Base-by-base conservation (phyloP, 768 basidiomycete genomes). In the Boletus coccyginus region DNA sequence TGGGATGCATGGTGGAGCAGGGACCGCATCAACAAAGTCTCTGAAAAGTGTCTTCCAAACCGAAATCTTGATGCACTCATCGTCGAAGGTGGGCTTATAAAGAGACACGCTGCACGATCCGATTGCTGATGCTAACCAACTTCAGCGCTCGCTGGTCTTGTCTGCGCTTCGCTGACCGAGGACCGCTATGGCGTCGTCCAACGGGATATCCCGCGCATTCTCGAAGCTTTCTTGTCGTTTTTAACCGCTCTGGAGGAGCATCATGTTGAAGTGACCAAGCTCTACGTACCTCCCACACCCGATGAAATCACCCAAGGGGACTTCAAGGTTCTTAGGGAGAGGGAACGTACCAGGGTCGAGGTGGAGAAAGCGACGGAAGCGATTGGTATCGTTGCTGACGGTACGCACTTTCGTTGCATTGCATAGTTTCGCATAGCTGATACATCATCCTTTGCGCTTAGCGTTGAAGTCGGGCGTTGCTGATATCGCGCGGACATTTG, bases 111-210 rank as follows among this genome's bases (percentile, higher is more conserved):
- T 10, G 5, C 24, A 21, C 6, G 41, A 53, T 12, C 6, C 4
- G 7, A 19, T 43, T 16, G 13, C 41, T 48, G 7, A 53, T 8
- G 16, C 40, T 29, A 13, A 45, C 9, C 16, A 9, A 24, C 14
- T n/a, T 16, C 73, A 75, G 44, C 83, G 7, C 75, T 94, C 5
- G 81, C 87, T 2, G 78, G 80, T 47, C 75, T 94, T 9, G 78
- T 81, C 8, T 87, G 85, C 56, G 83, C 86, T 0, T 94, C 92
- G 5, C 73, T 94, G 14, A 76, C 77, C 1, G 93, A 94, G 68
- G 92, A 95, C 72, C 78, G 80, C 19, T 93, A 87, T 65, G 92
- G 92, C 21, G 81, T 86, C 35, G 90, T 93, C 13, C 93, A 94
- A 67, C 78, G 88, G 12, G 93, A 94, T 66, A 90, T 92, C 19